Base-by-base conservation (phyloP, 2,329 filamentous ascomycete species). In the Aspergillus sp. region DNA sequence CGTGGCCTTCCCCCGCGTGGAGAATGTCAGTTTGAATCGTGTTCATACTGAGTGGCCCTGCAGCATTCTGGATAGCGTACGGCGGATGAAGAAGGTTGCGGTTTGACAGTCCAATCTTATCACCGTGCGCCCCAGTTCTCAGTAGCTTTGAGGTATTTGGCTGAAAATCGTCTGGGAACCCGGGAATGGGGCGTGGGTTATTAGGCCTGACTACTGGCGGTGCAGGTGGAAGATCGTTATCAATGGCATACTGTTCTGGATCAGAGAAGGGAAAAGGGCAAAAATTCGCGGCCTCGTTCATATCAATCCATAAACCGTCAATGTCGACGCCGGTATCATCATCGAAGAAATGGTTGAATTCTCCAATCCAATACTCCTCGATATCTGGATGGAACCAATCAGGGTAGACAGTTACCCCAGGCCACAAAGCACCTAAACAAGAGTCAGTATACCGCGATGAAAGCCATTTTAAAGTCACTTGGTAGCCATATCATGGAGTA, bases 251-350 rank as follows among this genome's bases (percentile, higher is more conserved):
- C 30, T 83, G 70, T 3, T 76, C 77, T 0, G 84, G 81, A 66
- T 87, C 72, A 23, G 79, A 74, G 69, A 85, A 88, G n/a, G 85
- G 84, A 64, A 83, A 86, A 48, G 79, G 76, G 71, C 85, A 87
- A 46, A 84, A 81, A 66, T 82, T 83, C 5, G 81, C 76, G 3
- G 79, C 81, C 69, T 87, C 85, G 62, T 87, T 87, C 84, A 90
- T 86, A 68, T 92, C 90, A 66, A 91, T 91, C 89, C 90, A 93
- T 1, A 94, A 80, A 1, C 85, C 91, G 64, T 94, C 91, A 53
- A 94, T 89, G 66, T 93, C 86, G 17, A 94, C 82, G 31, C 91
- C 91, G 2, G 77, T 82, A 0, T 87, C 80, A 0, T 84, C 76
- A 62, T 83, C 75, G 77, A 93, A 93, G 78, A 91, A 91, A 1